Conservation (phyloP, 768 basidiomycete species). For the Dendrothele bispora region DNA sequence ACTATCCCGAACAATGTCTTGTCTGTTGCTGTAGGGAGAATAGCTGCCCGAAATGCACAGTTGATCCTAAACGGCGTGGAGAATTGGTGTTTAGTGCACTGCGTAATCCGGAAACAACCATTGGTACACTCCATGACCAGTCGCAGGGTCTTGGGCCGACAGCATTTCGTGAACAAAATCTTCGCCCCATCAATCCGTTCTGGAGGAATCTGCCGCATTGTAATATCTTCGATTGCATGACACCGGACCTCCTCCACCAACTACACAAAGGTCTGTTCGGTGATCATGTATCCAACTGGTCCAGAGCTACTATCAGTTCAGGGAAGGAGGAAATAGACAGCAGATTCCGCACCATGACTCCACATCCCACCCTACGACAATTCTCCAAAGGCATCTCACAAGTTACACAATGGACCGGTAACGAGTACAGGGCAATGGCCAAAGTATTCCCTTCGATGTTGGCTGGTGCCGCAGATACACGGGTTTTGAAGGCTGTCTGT, state of each 20-base stretch:
- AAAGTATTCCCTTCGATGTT: slow-evolving; percentile 22
- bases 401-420: slow-evolving; percentile 38
- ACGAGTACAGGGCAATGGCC: slow-evolving; percentile 30
- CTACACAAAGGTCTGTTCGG: slow-evolving; percentile 29
- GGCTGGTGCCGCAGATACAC: background rate
- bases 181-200: slow-evolving; percentile 24
- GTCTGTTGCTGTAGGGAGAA: slow-evolving; percentile 6
- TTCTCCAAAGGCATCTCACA: slow-evolving; percentile 31
- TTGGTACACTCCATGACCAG: background rate
- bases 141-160: background rate
- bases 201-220: slow-evolving; percentile 29
- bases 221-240: too few relatives aligned
- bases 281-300: slow-evolving; percentile 29
- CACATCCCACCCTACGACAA: slow-evolving; percentile 20
- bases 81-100: background rate
- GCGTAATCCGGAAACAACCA: background rate
- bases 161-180: background rate
- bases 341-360: slow-evolving; percentile 27
- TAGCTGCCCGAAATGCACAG: slow-evolving; percentile 20
- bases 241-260: too few relatives aligned
- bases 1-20: slow-evolving; percentile 29
- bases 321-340: slow-evolving; percentile 32
- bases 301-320: slow-evolving; percentile 13
- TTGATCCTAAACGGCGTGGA: slow-evolving; percentile 10
- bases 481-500: slow-evolving; percentile 5